Evolutionary conservation across 163 green algal species (phyloP), one percentile per base, ranked within the genome.

Genomic region (Smithsoniella earleae): DNA sequence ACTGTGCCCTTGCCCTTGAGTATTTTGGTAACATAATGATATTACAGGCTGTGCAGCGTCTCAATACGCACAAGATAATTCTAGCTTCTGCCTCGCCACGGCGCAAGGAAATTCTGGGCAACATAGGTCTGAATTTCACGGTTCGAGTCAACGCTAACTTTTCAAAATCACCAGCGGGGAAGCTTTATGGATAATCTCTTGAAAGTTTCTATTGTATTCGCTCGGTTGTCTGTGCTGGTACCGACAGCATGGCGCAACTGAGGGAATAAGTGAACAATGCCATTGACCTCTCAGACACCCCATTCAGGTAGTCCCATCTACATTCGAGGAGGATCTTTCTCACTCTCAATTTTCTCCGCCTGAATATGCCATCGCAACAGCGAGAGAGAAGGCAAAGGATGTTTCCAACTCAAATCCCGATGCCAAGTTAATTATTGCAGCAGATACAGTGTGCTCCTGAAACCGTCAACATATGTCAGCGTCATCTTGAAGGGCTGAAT

Each of bases 331-430:
- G 76, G 82, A 83, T 34, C 66, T 95, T 28, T 74, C 79, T 1
- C 89, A 94, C 43, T 52, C 78, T 1, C 25, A 49, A 0, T 86
- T 81, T 46, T 30, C 34, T 4, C 83, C 79, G 2, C 80, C 73
- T 22, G 82, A 82, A 13, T 95, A 96, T 69, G 87, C 89, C 0
- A 31, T 80, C 2, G 81, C 81, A 8, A 96, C 90, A n/a, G 88
- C 89, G 0, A 74, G 28, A 2, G 74, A 86, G 64, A 96, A 96
- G 65, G 88, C 84, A 0, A 52, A 87, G 25, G 88, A 94, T 34
- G 84, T 95, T 0, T 81, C 82, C 0, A 30, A 55, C 2, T 31
- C 77, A n/a, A 73, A 66, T 49, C 22, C 20, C 2, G 58, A 36
- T 33, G 28, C 74, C 33, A 45, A 74, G n/a, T 74, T 95, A 0